Evolutionary conservation across 495 filamentous ascomycete species (phyloP), one percentile per base, ranked within the genome.

Genomic region (Ramalina intermedia): DNA sequence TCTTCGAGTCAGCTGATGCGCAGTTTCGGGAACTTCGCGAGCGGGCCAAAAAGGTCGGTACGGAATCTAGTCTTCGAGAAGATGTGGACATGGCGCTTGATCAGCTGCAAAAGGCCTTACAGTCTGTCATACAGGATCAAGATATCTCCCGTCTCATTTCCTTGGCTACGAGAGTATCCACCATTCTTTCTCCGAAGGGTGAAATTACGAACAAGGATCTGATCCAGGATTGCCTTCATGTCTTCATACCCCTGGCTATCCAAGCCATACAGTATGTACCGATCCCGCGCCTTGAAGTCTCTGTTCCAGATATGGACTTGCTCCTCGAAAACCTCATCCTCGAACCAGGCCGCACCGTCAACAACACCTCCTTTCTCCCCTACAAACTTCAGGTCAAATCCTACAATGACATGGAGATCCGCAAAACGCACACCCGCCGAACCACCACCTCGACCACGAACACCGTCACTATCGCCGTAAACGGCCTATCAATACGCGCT

Each of bases 271-370:
- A 93, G 60, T 87, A 86, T 65, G 69, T 95, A 16, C 90, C 90
- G 0, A 90, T 96, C 35, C 87, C 87, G 0, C 79, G 90, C 4
- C 67, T 95, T 35, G 90, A 94, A 56, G 66, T 95, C 6, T 81
- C 85, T 1, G 81, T 84, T 3, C 90, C 87, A 1, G 78, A 84
- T 45, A 67, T 94, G 53, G 87, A 94, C 55, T 75, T 96, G 11
- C 68, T 96, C 1, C 66, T 96, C 7, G 90, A 95, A 56, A 95
- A 91, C 48, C 69, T 96, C 37, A 82, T 96, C 45, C 69, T 96
- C 35, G 88, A 96, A 54, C 90, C 90, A 0, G 90, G 90, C 18
- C 71, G 68, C 29, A 91, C 87, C 2, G 73, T 94, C 54, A 91
- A 94, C 60, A 73, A 79, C 52, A 81, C 82, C 2, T 94, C 87